phyloP scores from a whole-genome alignment of 31 red algal species.

The Porphyra umbilicalis region DNA sequence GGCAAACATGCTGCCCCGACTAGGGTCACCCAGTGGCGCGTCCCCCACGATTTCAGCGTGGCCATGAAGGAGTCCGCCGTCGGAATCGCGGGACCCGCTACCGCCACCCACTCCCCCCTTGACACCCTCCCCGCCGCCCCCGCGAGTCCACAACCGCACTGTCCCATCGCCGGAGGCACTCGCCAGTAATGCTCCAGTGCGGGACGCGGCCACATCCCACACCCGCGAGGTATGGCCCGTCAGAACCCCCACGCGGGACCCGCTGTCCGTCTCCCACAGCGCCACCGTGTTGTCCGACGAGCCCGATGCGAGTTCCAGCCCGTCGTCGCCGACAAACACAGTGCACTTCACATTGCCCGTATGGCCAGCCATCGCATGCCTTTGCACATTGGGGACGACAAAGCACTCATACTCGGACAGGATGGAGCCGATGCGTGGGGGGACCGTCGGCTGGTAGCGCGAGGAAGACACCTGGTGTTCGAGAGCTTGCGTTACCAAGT shows the following conservation, averaged over 20 bases:
- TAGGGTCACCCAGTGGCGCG: background rate
- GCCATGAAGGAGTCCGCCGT: too few species aligned
- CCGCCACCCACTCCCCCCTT: too few species aligned
- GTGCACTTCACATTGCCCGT: slow-evolving; percentile 79
- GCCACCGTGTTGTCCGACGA: slow-evolving; percentile 76
- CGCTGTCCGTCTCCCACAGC: slow-evolving; percentile 64
- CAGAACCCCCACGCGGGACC: slow-evolving; percentile 22
- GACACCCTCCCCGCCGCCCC: slow-evolving; percentile 9
- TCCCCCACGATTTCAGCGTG: background rate
- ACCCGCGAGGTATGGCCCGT: slow-evolving; percentile 79
- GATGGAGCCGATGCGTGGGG: slow-evolving; percentile 81
- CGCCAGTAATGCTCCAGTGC: slow-evolving; percentile 61
- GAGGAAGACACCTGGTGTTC: slow-evolving; percentile 82
- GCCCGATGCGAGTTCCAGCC: slow-evolving; percentile 64
- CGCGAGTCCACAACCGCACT: slow-evolving; percentile 69
- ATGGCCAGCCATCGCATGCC: slow-evolving; percentile 50
- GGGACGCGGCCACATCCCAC: slow-evolving; percentile 80
- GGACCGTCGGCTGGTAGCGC: slow-evolving; percentile 47
- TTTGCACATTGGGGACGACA: slow-evolving; percentile 72
- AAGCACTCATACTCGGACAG: slow-evolving; percentile 85
- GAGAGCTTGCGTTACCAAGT: slow-evolving; percentile 77
- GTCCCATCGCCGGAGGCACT: slow-evolving; percentile 69
- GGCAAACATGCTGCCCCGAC: background rate
- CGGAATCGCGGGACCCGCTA: too few species aligned
- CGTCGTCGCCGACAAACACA: slow-evolving; percentile 81